A percentile compares a stretch with the other conserved stretches of the same genome.
These are phyloP conservation scores for Wickerhamomyces bisporus DNA, from an alignment of 805 yeast genomes.

Conservation along the genomic window DNA sequence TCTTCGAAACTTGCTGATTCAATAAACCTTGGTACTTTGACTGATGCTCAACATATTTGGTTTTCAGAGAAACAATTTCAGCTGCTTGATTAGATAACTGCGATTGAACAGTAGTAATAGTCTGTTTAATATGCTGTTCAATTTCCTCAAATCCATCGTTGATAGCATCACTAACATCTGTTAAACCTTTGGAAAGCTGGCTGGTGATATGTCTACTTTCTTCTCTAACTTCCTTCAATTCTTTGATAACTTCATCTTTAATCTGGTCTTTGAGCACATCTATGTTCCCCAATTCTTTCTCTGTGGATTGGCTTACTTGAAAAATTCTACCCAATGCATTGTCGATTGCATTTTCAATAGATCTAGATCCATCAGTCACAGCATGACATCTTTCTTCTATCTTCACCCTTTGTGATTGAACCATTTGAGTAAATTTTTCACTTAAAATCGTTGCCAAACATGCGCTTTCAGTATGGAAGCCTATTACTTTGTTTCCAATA, in stretches of 20 bases:
- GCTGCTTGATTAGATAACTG: constrained; percentile 16
- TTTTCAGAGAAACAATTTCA: constrained; percentile 14
- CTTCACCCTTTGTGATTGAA: constrained; percentile 8
- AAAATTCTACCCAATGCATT: constrained; percentile 5
- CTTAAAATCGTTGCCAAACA: constrained; percentile 6
- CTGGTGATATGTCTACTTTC: constrained; percentile 6
- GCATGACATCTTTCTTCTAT: constrained; percentile 8
- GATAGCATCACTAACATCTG: constrained; percentile 7
- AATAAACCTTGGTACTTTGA: constrained; percentile 7
- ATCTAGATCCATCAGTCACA: constrained; percentile 1
- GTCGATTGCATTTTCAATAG: constrained; percentile 6
- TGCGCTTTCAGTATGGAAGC: constrained; percentile 6
- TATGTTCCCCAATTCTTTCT: constrained; percentile 11
- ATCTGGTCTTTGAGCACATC: constrained; percentile 13
- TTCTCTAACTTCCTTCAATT: constrained; percentile 11
- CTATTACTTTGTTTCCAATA: constrained; percentile 1
- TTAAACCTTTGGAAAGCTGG: constrained; percentile 4
- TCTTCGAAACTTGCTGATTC: constrained; percentile 2
- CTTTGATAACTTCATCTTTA: constrained; percentile 12
- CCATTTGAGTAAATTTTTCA: constrained; percentile 13
- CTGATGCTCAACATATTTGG: constrained; percentile 12
- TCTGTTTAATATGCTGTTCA: neutral
- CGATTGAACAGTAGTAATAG: constrained; percentile 8
- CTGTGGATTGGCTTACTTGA: neutral
- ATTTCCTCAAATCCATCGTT: neutral